Base-by-base conservation (phyloP, 768 basidiomycete species). In the Gymnopilus junonius region DNA sequence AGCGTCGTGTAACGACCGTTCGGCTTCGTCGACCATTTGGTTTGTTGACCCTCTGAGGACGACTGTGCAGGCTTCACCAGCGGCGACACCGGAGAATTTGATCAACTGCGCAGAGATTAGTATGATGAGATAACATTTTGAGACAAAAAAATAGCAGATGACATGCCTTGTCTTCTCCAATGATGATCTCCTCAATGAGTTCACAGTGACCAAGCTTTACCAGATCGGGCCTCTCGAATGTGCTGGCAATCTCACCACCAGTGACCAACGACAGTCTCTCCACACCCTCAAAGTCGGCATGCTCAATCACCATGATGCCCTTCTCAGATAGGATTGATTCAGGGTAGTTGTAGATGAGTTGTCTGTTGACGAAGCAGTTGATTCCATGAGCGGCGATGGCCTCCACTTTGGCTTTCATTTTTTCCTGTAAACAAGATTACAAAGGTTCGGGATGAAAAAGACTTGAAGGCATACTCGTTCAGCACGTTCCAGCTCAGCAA, bases 21-120 rank as follows among this genome's bases (percentile, higher is more conserved):
- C 97, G 1, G 97, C 97, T 75, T 99, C 97, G 70, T 99, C 97
- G 25, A 99, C 91, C 97, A 99, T 99, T 74, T 99, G 97, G 65
- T 90, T 91, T 21, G 97, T 99, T 39, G 96, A 97, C 14, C 97
- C 97, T 35, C 97, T 93, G 8, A 99, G 85, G 29, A 99, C 97
- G 56, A 99, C 95, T 0, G 97, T 99, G 75, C 97, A 99, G 21
- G 97, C 97, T 76, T 97, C 90, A 12, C 97, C 97, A 20, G 97
- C 95, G 12, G 96, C 95, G 42, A 99, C 97, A 43, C 97, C 97
- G 8, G 97, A 99, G 83, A 99, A 99, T 80, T 99, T 99, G 82
- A 99, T 97, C 65, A 99, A 85, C 96, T 99, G 68, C 8, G 58
- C 2, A n/a, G 29, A 54, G 23, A 40, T 51, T 7, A 59, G 29